Evolutionary conservation across 116 monocot species (phyloP).

Genomic region (Posidonia oceanica): DNA sequence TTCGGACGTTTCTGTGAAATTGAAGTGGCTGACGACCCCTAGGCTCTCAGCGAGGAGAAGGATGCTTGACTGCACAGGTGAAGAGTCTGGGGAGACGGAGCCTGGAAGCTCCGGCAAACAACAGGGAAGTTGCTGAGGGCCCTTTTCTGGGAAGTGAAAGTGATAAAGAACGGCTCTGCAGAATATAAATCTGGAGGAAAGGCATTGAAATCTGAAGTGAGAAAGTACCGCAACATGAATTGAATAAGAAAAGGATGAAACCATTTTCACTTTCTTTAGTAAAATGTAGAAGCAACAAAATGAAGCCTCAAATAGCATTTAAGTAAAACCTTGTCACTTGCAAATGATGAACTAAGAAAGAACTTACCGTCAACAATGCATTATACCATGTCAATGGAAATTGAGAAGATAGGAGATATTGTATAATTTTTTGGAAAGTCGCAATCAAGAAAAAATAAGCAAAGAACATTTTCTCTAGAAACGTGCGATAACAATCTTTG

Average conservation of each 20-base stretch:
- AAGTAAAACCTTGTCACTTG: too few relatives aligned
- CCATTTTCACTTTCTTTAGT: too few relatives aligned
- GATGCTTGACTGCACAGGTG: constrained; percentile 37
- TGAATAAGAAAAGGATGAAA: not conserved
- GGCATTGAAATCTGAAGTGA: not conserved
- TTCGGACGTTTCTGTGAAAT: constrained; percentile 20
- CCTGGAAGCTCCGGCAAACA: constrained; percentile 79
- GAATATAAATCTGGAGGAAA: constrained; percentile 78
- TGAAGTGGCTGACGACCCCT: constrained; percentile 48
- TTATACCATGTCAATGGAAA: too few relatives aligned
- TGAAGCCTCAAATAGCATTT: too few relatives aligned
- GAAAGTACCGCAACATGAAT: not conserved
- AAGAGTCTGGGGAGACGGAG: constrained; percentile 55
- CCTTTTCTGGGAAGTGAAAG: constrained; percentile 18
- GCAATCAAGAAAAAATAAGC: too few relatives aligned
- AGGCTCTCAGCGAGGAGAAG: constrained; percentile 51
- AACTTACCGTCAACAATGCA: too few relatives aligned
- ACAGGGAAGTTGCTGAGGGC: constrained; percentile 31
- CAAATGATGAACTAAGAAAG: too few relatives aligned
- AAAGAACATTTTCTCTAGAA: too few relatives aligned
- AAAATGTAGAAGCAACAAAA: too few relatives aligned
- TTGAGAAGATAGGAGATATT: too few relatives aligned
- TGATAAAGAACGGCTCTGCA: constrained; percentile 74
- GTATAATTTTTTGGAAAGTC: too few relatives aligned
- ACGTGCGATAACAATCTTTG: too few relatives aligned